These are phyloP conservation scores for Nicotiana attenuata DNA, from an alignment of 257 asterid species.

Conservation along the genomic window DNA sequence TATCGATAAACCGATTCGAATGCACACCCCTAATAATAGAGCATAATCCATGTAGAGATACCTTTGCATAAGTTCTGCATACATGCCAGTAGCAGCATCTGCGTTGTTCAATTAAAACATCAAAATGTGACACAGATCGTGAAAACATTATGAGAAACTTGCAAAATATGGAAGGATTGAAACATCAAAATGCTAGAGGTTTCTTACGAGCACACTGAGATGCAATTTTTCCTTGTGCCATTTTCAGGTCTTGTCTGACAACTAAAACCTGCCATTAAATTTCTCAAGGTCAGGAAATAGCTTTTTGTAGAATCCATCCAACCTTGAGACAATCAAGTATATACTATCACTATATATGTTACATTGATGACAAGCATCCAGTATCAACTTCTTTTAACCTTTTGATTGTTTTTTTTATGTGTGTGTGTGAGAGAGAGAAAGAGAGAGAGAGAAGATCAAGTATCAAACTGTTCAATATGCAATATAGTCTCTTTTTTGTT, in stretches of 20 bases:
- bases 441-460: neutral
- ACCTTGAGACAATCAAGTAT: neutral
- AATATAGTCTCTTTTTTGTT: neutral
- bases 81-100: slow-evolving; percentile 98
- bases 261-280: slow-evolving; percentile 65
- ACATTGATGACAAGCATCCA: neutral
- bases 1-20: too few species aligned
- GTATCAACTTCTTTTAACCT: neutral
- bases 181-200: slow-evolving; percentile 7
- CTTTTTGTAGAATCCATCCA: neutral
- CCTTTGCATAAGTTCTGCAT: slow-evolving; percentile 90
- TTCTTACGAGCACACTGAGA: slow-evolving; percentile 98
- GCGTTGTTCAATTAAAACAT: slow-evolving; percentile 24
- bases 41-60: slow-evolving; percentile 13
- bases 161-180: slow-evolving; percentile 1
- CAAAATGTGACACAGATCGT: neutral
- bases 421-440: neutral
- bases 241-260: slow-evolving; percentile 92
- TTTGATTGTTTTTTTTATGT: neutral
- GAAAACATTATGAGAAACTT: neutral
- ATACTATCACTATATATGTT: neutral
- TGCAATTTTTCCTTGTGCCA: slow-evolving; percentile 93
- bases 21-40: too few species aligned
- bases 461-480: neutral
- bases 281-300: slow-evolving; percentile 14